Evolutionary conservation across 495 filamentous ascomycete genomes (phyloP), one percentile per base, ranked within the genome.

Genomic region (Polyplosphaeria fusca): DNA sequence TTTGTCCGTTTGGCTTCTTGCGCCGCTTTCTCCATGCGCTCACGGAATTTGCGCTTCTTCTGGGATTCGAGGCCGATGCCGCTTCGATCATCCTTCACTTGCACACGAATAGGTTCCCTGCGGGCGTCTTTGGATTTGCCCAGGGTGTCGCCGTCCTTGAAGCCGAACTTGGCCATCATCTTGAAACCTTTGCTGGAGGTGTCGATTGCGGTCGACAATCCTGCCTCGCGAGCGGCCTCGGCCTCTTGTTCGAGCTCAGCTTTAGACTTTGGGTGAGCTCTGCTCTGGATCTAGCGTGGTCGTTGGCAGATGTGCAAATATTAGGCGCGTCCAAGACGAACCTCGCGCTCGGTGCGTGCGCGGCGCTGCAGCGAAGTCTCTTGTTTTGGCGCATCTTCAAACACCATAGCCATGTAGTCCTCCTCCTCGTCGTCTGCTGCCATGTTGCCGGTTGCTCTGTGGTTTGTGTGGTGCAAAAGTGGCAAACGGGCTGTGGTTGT

Each of bases 101-200:
- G 68, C 2, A 94, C 70, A 12, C 77, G 71, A 16, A 95, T 76
- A 0, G 89, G 89, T 68, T 91, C 86, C 7, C 78, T 71, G 39
- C 75, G 71, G 4, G 70, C 71, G 39, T 69, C 32, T 46, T 68
- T 35, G 56, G 60, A 65, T 61, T 84, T 86, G 0, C 93, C 89
- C 2, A 95, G 77, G 0, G 81, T 77, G 46, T 82, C 81, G 13
- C 86, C 86, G 9, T 80, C 73, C 57, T 82, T 86, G 72, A 91
- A 98, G 5, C 93, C 93, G 75, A 98, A 86, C 70, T 86, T 90
- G n/a, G 88, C 84, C 91, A 98, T 93, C 90, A 98, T 95, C 53
- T 87, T 77, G 51, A 91, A 83, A 2, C 93, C 93, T 70, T 96
- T 98, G 71, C 79, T 86, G 47, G 76, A 74, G 23, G 66, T 42